A percentile compares a stretch with the other conserved stretches of the same genome.
Conservation (phyloP, 176 grass and related monocot species). For the Hyparrhenia diplandra region DNA sequence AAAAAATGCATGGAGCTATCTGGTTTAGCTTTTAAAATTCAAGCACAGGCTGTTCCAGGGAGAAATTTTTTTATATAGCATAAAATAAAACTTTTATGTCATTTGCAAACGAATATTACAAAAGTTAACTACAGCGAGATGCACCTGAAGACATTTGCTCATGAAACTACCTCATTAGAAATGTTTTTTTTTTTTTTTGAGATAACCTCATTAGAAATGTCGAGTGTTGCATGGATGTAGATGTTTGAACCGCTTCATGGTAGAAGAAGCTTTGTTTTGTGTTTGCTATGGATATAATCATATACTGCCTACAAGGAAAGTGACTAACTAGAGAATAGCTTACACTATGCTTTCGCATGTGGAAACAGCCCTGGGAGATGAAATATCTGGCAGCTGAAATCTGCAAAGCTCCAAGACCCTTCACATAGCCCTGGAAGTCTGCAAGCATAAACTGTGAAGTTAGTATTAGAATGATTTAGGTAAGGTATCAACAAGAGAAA, state of each 20-base stretch:
- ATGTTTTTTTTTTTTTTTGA: too few relatives aligned
- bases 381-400: constrained; percentile 8
- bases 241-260: constrained; percentile 2
- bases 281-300: not conserved
- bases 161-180: constrained; percentile 8
- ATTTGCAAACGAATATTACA: constrained; percentile 1
- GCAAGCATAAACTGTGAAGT: constrained; percentile 9
- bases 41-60: not conserved
- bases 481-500: constrained; percentile 14
- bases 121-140: not conserved
- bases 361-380: too few relatives aligned
- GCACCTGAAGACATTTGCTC: not conserved
- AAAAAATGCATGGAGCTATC: not conserved
- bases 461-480: constrained; percentile 3
- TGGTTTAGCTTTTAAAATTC: constrained; percentile 16
- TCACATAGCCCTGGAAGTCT: not conserved
- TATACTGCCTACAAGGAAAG: constrained; percentile 5
- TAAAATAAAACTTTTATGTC: not conserved
- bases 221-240: not conserved
- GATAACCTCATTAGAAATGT: constrained; percentile 16
- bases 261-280: not conserved
- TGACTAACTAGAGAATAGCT: not conserved
- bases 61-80: not conserved
- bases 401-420: not conserved
- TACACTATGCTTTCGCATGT: not conserved